Evolutionary conservation across 257 asterid genomes (phyloP).

Genomic region (Haberlea rhodopensis): DNA sequence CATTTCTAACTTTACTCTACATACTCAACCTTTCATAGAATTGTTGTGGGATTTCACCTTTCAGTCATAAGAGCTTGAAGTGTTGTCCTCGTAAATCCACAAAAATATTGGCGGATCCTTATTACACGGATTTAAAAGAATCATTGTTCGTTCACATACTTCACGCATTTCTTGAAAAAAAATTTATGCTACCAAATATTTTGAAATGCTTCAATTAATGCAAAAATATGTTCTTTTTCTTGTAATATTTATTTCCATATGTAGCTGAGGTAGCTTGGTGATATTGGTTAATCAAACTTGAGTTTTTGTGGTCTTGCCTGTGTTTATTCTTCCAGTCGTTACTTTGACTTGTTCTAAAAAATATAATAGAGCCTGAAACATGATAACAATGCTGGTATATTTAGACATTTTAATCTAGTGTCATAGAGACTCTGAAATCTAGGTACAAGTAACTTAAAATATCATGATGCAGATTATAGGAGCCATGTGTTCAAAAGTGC

Average conservation of each 20-base stretch:
- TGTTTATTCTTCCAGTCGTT: neutral
- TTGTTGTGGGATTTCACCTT: neutral
- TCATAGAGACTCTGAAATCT: neutral
- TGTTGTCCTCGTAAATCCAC: neutral
- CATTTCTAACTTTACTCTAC: neutral
- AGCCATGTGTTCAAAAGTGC: slow-evolving; percentile 93
- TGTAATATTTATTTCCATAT: neutral
- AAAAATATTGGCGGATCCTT: neutral
- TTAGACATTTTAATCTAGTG: neutral
- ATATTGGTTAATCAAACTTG: neutral
- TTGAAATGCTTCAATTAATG: neutral
- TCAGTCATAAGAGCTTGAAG: neutral
- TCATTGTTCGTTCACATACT: neutral
- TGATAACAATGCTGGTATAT: neutral
- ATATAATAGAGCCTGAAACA: too few relatives aligned
- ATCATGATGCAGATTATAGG: slow-evolving; percentile 59
- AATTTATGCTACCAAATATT: neutral
- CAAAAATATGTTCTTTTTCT: neutral
- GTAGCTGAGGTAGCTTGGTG: neutral
- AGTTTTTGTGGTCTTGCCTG: neutral
- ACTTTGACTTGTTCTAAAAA: neutral
- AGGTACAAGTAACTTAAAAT: slow-evolving; percentile 17
- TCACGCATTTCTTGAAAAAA: neutral
- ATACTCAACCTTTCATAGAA: neutral
- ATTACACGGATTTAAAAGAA: neutral